phyloP scores from a whole-genome alignment of 129 eudicot species.

The Oenanthe sinensis region DNA sequence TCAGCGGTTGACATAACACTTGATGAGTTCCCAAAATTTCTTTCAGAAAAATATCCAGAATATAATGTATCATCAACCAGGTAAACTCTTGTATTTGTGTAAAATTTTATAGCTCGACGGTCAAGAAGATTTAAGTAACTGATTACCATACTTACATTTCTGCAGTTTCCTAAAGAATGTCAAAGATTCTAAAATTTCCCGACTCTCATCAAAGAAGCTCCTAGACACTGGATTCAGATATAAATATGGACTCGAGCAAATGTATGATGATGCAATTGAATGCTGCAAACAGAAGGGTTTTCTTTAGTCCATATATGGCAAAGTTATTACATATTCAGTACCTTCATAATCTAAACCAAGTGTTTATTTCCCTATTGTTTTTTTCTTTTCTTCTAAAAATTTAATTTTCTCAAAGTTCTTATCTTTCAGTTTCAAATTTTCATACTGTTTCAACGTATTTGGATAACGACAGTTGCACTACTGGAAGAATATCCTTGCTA shows the following conservation, averaged over 20 bases:
- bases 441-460: not conserved
- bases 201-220: constrained; percentile 20
- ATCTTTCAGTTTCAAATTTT: not conserved
- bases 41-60: constrained; percentile 25
- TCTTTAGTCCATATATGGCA: not conserved
- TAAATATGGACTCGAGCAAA: constrained; percentile 27
- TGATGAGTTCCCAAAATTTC: constrained; percentile 18
- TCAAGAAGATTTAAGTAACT: not conserved
- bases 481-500: not conserved
- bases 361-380: not conserved
- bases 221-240: constrained; percentile 26
- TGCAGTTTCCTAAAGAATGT: constrained; percentile 11
- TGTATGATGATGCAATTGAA: constrained; percentile 28
- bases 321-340: not conserved
- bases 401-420: not conserved
- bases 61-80: constrained; percentile 12
- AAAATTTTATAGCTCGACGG: not conserved
- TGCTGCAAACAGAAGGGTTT: constrained; percentile 23
- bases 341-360: not conserved
- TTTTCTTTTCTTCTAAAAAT: not conserved
- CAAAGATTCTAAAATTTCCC: not conserved
- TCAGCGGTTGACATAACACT: constrained; percentile 28
- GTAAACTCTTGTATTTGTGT: constrained; percentile 3
- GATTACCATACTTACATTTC: not conserved
- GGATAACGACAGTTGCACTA: not conserved